These are phyloP conservation scores for Alternaria dauci DNA, from an alignment of 2,329 filamentous ascomycete genomes.

Conservation along the genomic window DNA sequence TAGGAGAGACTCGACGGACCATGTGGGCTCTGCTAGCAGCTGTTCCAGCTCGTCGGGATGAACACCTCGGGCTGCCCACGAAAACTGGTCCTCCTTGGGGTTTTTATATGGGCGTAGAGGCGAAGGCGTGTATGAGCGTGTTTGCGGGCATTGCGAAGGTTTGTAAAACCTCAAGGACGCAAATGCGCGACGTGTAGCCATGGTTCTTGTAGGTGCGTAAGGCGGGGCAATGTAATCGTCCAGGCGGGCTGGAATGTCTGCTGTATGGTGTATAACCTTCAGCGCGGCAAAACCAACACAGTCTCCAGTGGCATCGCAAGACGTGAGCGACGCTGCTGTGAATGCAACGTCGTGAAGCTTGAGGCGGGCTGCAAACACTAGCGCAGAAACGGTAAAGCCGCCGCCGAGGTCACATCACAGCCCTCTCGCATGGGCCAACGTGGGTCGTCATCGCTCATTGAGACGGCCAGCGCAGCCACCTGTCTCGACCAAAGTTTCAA, in stretches of 20 bases:
- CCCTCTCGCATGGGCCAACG: constrained; percentile 37
- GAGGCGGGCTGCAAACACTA: constrained; percentile 25
- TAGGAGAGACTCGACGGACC: constrained; percentile 83
- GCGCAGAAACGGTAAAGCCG: constrained; percentile 20
- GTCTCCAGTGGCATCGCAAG: not conserved
- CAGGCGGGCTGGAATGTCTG: not conserved
- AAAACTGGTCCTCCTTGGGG: not conserved
- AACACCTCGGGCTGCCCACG: constrained; percentile 21
- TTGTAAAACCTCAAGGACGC: constrained; percentile 9
- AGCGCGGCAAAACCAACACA: too few species aligned
- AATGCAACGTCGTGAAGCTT: constrained; percentile 35
- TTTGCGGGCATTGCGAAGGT: constrained; percentile 11
- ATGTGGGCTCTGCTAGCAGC: constrained; percentile 73
- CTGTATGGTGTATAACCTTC: too few species aligned
- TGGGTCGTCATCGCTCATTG: constrained; percentile 43
- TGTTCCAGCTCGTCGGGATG: constrained; percentile 45
- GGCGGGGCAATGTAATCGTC: too few species aligned
- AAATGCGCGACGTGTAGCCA: constrained; percentile 25
- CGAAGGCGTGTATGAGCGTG: constrained; percentile 14
- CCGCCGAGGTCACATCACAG: constrained; percentile 35
- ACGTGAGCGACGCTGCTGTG: constrained; percentile 7
- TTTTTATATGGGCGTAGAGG: not conserved
- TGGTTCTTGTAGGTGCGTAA: constrained; percentile 13
- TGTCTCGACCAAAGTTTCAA: constrained; percentile 40
- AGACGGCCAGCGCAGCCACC: constrained; percentile 44